Conservation (phyloP, 306 rosid genomes). For the Cucurbita ficifolia region DNA sequence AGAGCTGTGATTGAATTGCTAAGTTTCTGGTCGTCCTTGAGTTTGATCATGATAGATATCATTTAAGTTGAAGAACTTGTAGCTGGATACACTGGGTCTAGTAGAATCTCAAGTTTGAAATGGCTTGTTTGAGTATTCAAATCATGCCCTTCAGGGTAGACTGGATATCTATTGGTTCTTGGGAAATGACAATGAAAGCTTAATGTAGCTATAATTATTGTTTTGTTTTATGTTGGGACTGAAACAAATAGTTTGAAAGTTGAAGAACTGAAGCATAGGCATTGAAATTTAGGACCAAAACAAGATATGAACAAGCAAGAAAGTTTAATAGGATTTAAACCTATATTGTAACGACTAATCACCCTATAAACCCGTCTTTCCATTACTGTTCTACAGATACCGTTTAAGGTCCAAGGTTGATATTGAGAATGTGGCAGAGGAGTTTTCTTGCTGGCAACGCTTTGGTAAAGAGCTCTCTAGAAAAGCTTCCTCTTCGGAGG, state of each 20-base stretch:
- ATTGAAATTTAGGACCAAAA: neutral
- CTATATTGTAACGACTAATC: neutral
- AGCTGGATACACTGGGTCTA: neutral
- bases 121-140: neutral
- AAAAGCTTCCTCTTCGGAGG: constrained; percentile 32
- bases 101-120: neutral
- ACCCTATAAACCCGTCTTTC: neutral
- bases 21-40: neutral
- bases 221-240: neutral
- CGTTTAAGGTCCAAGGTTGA: constrained; percentile 94
- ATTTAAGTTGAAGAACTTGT: neutral
- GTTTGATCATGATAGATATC: neutral
- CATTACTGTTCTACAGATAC: constrained; percentile 35
- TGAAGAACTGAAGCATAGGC: neutral
- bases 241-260: neutral
- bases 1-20: neutral
- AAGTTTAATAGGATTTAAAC: neutral
- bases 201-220: neutral
- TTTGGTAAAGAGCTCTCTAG: constrained; percentile 37
- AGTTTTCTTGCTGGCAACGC: constrained; percentile 80
- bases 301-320: neutral
- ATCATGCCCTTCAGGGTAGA: neutral
- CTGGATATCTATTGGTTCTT: neutral
- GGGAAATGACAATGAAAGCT: neutral
- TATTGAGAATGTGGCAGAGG: constrained; percentile 55